These are phyloP conservation scores for Candida michaelii DNA, from an alignment of 805 yeast species.

Conservation along the genomic window DNA sequence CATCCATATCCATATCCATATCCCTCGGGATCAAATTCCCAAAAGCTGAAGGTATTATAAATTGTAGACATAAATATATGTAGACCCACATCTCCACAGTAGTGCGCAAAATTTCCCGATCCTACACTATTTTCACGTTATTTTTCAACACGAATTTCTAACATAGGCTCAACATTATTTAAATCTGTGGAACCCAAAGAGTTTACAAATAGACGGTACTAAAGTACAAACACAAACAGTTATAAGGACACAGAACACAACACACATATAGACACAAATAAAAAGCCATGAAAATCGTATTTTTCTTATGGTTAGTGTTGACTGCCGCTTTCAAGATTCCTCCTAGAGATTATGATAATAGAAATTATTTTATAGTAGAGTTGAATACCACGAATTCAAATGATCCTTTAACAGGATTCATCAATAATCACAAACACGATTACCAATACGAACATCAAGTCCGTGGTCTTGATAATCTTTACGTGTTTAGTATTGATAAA, in stretches of 20 bases:
- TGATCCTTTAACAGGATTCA: conserved; percentile 34
- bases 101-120: background rate
- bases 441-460: conserved; percentile 61
- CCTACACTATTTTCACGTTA: background rate
- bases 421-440: conserved; percentile 32
- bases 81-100: background rate
- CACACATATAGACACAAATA: background rate
- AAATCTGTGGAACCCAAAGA: background rate
- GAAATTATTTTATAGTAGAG: conserved; percentile 66
- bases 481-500: conserved; percentile 61
- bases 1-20: conserved; percentile 22
- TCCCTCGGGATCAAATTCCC: background rate
- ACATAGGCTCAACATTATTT: background rate
- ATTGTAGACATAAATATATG: background rate
- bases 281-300: background rate
- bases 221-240: background rate
- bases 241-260: too few species aligned
- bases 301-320: conserved; percentile 1
- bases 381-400: conserved; percentile 31
- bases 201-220: background rate
- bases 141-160: background rate
- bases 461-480: conserved; percentile 59
- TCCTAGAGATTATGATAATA: conserved; percentile 33
- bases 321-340: conserved; percentile 10
- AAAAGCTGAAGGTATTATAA: background rate